These are phyloP conservation scores for Nicotiana sylvestris DNA, from an alignment of 257 asterid species.

Conservation along the genomic window DNA sequence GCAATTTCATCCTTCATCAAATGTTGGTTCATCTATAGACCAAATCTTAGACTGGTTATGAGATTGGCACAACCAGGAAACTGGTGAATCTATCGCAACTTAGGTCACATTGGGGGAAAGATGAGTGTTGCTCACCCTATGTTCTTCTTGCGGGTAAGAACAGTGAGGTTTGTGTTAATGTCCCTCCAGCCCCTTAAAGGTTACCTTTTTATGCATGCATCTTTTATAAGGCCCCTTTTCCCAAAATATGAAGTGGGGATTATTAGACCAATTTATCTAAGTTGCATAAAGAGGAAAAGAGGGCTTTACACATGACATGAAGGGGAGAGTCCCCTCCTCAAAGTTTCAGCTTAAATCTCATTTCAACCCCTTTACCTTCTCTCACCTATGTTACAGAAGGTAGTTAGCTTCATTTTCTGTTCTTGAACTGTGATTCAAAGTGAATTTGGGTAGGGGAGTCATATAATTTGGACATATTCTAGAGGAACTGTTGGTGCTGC, in stretches of 20 bases:
- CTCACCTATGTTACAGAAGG: neutral
- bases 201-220: neutral
- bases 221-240: neutral
- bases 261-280: neutral
- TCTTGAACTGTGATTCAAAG: neutral
- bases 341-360: neutral
- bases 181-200: neutral
- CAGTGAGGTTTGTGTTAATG: neutral
- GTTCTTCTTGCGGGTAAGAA: conserved; percentile 1
- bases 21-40: neutral
- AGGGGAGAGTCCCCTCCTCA: neutral
- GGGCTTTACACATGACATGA: neutral
- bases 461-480: neutral
- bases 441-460: neutral
- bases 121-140: neutral
- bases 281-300: neutral
- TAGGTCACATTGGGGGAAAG: neutral
- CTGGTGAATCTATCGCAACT: neutral
- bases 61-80: neutral
- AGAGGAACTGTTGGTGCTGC: neutral
- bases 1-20: neutral
- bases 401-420: neutral
- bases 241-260: neutral
- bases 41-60: neutral
- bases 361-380: neutral